Evolutionary conservation across 1,284 basidiomycete genomes (phyloP), one percentile per base, ranked within the genome.

Genomic region (Puccinia triticina): DNA sequence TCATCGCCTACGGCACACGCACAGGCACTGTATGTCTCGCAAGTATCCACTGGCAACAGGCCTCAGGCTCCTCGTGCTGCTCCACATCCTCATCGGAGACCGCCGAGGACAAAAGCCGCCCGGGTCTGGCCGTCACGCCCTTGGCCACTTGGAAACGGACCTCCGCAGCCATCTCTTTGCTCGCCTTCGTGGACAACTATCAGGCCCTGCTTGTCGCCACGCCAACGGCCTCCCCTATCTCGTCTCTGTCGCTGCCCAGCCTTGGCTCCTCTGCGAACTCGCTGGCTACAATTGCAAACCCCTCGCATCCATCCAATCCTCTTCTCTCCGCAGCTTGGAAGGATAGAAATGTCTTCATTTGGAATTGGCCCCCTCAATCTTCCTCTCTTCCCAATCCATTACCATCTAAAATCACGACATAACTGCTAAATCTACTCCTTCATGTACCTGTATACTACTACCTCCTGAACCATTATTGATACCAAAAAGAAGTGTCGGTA

Each of bases 271-370:
- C 21, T 57, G 64, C 14, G 75, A 77, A 66, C 37, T 77, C 16
- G 75, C 75, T 48, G 75, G 75, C 14, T 77, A 59, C n/a, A 40
- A 77, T 66, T 77, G 75, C 43, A 40, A 77, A 10, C 75, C 75
- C 23, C 43, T 77, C 21, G 1, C 61, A 26, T 18, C 57, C 2
- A 77, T 77, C n/a, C 59, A 59, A 43, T 72, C 46, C 10, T 72
- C 69, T 16, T 50, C n/a, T 23, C 11, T 48, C 50, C 46, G 7
- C 69, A n/a, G 69, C 69, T n/a, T 43, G 69, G 16, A 72, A 72
- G 37, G 69, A 72, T 18, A 46, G 69, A 11, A 40, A 67, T 43
- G 64, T 67, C 40, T 43, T 40, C 37, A 23, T 67, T 37, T 67
- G 64, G 64, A 43, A 43, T 43, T 14, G 34, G 5, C 23, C 16